A percentile compares a stretch with the other conserved stretches of the same genome.
phyloP scores from a whole-genome alignment of 192 early-diverging fungal species.

The Lunasporangiospora selenospora region DNA sequence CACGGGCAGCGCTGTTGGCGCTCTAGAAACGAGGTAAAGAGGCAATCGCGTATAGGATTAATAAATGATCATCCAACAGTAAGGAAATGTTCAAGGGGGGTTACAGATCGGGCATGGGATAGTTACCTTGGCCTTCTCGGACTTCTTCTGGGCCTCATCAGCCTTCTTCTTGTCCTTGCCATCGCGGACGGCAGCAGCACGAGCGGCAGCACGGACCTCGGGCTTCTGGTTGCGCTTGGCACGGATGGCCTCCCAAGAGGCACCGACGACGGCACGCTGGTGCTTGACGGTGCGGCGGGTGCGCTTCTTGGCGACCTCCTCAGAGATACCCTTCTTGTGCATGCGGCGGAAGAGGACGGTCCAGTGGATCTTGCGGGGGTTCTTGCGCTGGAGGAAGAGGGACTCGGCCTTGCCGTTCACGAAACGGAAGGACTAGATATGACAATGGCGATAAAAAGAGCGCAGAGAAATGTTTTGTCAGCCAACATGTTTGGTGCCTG shows the following conservation, averaged over 20 bases:
- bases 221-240: conserved; percentile 98
- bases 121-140: conserved; percentile 80
- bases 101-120: neutral
- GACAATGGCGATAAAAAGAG: no score
- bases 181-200: conserved; percentile 82
- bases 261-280: conserved; percentile 96
- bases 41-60: no score
- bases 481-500: no score
- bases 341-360: conserved; percentile 96
- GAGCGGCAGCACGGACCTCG: conserved; percentile 91
- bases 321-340: conserved; percentile 98
- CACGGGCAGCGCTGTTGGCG: conserved; percentile 14
- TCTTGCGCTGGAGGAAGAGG: conserved; percentile 95
- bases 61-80: no score
- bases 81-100: neutral
- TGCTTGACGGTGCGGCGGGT: conserved; percentile 93
- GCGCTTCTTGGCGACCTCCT: conserved; percentile 97
- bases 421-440: conserved; percentile 96
- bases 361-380: conserved; percentile 98
- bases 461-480: no score
- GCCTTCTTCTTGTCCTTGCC: conserved; percentile 95
- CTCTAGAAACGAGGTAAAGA: no score
- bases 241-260: conserved; percentile 94
- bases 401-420: conserved; percentile 97
- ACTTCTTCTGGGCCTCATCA: conserved; percentile 86